Base-by-base conservation (phyloP, 805 yeast species). In the Wickerhamomyces chaumierensis region DNA sequence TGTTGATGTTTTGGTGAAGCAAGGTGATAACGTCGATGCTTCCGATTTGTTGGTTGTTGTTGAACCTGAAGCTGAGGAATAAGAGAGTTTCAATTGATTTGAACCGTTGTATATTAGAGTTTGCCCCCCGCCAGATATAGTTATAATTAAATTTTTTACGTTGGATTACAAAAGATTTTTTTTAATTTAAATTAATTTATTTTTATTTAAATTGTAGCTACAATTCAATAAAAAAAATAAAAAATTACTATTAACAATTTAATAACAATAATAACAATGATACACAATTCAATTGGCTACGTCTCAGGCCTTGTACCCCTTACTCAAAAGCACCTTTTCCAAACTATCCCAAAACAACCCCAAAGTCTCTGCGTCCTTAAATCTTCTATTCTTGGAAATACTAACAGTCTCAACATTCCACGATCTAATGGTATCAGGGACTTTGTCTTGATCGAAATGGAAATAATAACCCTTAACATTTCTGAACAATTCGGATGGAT, bases 1-100 rank as follows among this genome's bases (percentile, higher is more conserved):
- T 45, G 78, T 81, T 36, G 85, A 81, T 18, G 72, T 92, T 17
- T 60, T 71, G 36, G 81, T 86, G 47, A 79, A 79, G 62, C 94
- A 85, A 58, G 95, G 95, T 51, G 98, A 92, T 55, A 80, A 90
- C 38, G 96, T 92, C 36, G 98, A 88, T 55, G 95, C 96, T 39
- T 79, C 82, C 47, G 99, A 92, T 60, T 69, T 92, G 62, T 69
- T 94, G 48, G 78, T 80, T 49, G 69, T 69, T 55, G 66, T 82
- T 46, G 71, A 52, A 40, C 51, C 49, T 29, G 48, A 47, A 25
- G 37, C 41, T 18, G 41, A 36, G 21, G 46, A 42, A 33, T 33
- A 19, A 20, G n/a, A n/a, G n/a, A n/a, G n/a, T n/a, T n/a, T n/a
- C n/a, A n/a, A n/a, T n/a, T n/a, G n/a, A n/a, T n/a, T n/a, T n/a